phyloP scores from a whole-genome alignment of 177 flowering plant species.

The Telopea speciosissima region DNA sequence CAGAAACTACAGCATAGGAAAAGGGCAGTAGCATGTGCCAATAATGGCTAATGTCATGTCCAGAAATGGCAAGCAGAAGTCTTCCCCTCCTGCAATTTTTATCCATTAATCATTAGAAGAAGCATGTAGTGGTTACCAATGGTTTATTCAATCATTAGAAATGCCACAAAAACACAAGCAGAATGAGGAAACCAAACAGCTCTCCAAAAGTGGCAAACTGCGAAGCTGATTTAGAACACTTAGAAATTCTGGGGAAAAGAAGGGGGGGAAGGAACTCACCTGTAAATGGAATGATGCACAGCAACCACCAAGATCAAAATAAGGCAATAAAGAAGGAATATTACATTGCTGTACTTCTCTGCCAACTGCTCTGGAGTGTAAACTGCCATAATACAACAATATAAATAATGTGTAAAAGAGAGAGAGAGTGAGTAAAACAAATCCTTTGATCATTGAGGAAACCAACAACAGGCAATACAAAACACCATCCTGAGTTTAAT shows the following conservation, averaged over 20 bases:
- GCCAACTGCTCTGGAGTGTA: conserved; percentile 92
- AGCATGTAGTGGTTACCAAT: neutral
- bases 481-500: neutral
- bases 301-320: conserved; percentile 59
- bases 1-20: conserved; percentile 92
- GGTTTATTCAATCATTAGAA: neutral
- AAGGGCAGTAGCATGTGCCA: conserved; percentile 94
- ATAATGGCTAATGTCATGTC: conserved; percentile 58
- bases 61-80: conserved; percentile 48
- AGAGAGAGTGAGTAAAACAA: conserved; percentile 4
- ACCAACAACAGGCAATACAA: neutral
- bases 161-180: neutral
- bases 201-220: neutral
- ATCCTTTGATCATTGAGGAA: neutral
- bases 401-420: neutral
- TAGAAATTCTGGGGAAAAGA: too few species aligned
- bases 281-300: conserved; percentile 61
- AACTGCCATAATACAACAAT: conserved; percentile 38
- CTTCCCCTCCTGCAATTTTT: conserved; percentile 74
- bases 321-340: conserved; percentile 78
- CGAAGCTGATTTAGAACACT: neutral
- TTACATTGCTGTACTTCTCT: conserved; percentile 78
- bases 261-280: conserved; percentile 31
- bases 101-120: conserved; percentile 1
- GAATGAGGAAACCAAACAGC: neutral